phyloP scores from a whole-genome alignment of 164 flowering plant genomes.

The Berberis thunbergii region DNA sequence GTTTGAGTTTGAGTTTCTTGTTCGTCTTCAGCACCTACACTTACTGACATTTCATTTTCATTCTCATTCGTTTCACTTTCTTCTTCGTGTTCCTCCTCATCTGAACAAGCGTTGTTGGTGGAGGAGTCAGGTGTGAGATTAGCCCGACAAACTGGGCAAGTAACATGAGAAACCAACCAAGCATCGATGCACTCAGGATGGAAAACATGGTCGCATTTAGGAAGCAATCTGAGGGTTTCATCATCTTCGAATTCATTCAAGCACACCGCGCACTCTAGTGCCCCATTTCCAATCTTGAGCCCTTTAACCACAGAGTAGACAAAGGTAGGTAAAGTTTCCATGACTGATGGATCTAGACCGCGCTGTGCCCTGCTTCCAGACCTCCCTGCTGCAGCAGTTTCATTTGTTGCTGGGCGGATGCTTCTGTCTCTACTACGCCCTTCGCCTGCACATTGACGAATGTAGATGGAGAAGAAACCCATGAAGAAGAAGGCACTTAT shows the following conservation, averaged over 20 bases:
- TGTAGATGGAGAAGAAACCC: slow-evolving; percentile 26
- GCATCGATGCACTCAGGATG: slow-evolving; percentile 46
- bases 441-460: slow-evolving; percentile 27
- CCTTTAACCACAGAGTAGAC: slow-evolving; percentile 43
- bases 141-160: slow-evolving; percentile 59
- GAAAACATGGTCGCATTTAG: slow-evolving; percentile 48
- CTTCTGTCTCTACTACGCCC: background rate
- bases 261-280: slow-evolving; percentile 56
- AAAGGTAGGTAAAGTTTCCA: slow-evolving; percentile 41
- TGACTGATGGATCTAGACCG: slow-evolving; percentile 33
- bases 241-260: slow-evolving; percentile 47
- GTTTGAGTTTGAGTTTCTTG: background rate
- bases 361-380: slow-evolving; percentile 11
- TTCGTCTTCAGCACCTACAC: background rate
- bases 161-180: slow-evolving; percentile 39
- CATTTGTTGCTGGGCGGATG: background rate
- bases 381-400: background rate
- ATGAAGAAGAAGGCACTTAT: slow-evolving; percentile 26
- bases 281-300: slow-evolving; percentile 31
- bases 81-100: slow-evolving; percentile 7
- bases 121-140: slow-evolving; percentile 15
- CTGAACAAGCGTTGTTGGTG: background rate
- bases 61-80: background rate
- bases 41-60: background rate
- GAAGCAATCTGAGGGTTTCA: slow-evolving; percentile 45